phyloP scores from a whole-genome alignment of 2,329 filamentous ascomycete genomes.

The Amylocarpus encephaloides region DNA sequence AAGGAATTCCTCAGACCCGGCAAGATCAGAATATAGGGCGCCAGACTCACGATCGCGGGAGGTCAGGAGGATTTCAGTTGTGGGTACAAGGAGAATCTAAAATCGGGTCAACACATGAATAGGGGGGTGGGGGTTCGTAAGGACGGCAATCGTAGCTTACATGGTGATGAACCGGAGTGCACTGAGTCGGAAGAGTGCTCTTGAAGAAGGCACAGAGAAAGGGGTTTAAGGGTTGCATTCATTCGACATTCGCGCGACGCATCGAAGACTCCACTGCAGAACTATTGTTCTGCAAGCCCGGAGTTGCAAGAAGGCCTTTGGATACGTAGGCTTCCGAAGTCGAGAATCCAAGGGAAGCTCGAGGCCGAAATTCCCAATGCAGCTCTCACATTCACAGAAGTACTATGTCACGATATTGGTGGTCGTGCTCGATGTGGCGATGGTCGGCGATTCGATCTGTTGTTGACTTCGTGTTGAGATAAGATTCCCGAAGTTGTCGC shows the following conservation, averaged over 20 bases:
- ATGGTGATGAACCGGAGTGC: conserved; percentile 84
- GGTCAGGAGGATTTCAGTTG: conserved; percentile 84
- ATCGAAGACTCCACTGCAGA: conserved; percentile 24
- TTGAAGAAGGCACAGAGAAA: conserved; percentile 98
- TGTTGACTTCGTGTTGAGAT: not conserved
- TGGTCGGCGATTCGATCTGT: not conserved
- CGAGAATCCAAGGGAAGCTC: not conserved
- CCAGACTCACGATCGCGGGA: conserved; percentile 83
- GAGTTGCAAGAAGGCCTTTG: conserved; percentile 1
- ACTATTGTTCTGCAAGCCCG: conserved; percentile 21
- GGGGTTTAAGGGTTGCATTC: conserved; percentile 98
- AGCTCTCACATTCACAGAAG: too few species aligned
- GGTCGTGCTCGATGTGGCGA: not conserved
- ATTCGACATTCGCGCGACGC: conserved; percentile 38
- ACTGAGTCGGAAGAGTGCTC: conserved; percentile 87
- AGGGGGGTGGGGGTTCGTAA: not conserved
- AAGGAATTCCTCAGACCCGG: conserved; percentile 88
- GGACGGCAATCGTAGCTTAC: conserved; percentile 36
- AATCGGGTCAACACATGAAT: conserved; percentile 4
- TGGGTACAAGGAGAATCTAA: conserved; percentile 81
- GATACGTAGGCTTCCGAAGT: not conserved
- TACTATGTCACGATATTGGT: not conserved
- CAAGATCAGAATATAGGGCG: conserved; percentile 68
- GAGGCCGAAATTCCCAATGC: not conserved
- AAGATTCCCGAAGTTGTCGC: not conserved